Conservation (phyloP, 2,329 filamentous ascomycete species). For the Talaromyces atroroseus region DNA sequence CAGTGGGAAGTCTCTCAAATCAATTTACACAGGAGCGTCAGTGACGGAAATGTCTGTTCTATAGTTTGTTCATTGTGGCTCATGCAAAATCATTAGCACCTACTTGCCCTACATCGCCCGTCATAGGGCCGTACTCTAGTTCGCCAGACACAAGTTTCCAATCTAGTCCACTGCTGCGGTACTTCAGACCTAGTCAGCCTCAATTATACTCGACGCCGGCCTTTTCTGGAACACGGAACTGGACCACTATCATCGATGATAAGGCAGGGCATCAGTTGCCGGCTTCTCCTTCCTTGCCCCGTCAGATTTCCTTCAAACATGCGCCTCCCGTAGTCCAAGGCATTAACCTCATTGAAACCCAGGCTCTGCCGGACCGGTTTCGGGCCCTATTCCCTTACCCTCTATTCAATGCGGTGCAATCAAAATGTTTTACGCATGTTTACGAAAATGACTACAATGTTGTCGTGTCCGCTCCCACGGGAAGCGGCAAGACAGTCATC, state of each 20-base stretch:
- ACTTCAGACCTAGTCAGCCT: slow-evolving; percentile 18
- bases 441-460: slow-evolving; percentile 69
- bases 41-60: neutral
- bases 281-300: slow-evolving; percentile 11
- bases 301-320: slow-evolving; percentile 27
- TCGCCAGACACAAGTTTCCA: slow-evolving; percentile 23
- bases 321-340: slow-evolving; percentile 49
- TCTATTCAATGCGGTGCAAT: slow-evolving; percentile 77
- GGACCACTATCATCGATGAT: slow-evolving; percentile 2
- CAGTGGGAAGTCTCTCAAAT: neutral
- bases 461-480: slow-evolving; percentile 74
- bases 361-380: slow-evolving; percentile 63
- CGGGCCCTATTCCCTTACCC: slow-evolving; percentile 66
- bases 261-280: neutral
- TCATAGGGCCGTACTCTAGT: slow-evolving; percentile 21
- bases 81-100: neutral
- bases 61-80: neutral
- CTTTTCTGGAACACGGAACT: slow-evolving; percentile 9
- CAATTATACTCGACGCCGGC: neutral
- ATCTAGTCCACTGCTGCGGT: slow-evolving; percentile 29
- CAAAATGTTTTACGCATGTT: slow-evolving; percentile 64
- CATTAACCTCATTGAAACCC: slow-evolving; percentile 54
- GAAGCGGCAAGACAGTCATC: slow-evolving; percentile 77
- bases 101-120: slow-evolving; percentile 14
- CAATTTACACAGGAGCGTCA: slow-evolving; percentile 2